phyloP scores from a whole-genome alignment of 1,139 yeast species.

The Debaryomyces sp. region DNA sequence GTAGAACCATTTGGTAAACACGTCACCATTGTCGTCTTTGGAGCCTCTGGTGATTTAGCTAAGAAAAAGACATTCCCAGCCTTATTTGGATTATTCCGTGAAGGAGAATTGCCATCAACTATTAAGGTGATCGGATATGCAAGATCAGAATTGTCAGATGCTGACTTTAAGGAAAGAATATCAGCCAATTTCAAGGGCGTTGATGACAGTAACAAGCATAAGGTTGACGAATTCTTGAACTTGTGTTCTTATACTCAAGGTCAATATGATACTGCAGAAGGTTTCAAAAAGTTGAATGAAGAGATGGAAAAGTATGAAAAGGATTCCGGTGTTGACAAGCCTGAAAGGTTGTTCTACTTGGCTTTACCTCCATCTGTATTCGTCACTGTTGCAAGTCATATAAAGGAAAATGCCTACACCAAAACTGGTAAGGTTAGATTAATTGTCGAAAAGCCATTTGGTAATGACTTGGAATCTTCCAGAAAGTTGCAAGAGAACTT shows the following conservation, averaged over 20 bases:
- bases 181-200: conserved; percentile 63
- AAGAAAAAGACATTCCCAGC: conserved; percentile 94
- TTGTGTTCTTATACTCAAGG: conserved; percentile 73
- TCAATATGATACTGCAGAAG: conserved; percentile 77
- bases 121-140: conserved; percentile 90
- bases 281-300: conserved; percentile 59
- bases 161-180: conserved; percentile 69
- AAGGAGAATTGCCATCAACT: conserved; percentile 72
- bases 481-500: conserved; percentile 74
- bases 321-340: conserved; percentile 42
- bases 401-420: conserved; percentile 73
- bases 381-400: conserved; percentile 71
- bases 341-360: conserved; percentile 82
- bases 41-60: conserved; percentile 97
- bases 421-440: conserved; percentile 71
- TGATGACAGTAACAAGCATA: conserved; percentile 45
- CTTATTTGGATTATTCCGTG: conserved; percentile 69
- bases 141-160: conserved; percentile 69
- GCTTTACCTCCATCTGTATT: conserved; percentile 96
- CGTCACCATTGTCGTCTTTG: conserved; percentile 76
- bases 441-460: conserved; percentile 97
- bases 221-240: conserved; percentile 64
- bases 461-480: conserved; percentile 82
- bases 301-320: conserved; percentile 63
- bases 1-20: conserved; percentile 53